These are phyloP conservation scores for Penicillium soppii DNA, from an alignment of 495 filamentous ascomycete species.

Conservation along the genomic window DNA sequence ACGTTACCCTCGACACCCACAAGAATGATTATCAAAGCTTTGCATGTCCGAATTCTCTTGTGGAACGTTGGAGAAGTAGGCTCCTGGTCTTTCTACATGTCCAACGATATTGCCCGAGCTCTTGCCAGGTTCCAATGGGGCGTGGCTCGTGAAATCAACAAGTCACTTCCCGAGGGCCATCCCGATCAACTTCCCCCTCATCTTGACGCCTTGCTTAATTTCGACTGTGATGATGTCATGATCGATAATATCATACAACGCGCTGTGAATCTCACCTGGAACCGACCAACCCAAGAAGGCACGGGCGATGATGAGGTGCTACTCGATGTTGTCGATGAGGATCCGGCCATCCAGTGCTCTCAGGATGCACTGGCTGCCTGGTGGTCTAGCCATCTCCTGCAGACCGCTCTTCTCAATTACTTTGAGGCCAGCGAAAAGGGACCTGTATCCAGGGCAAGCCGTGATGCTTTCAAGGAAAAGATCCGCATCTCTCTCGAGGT, in stretches of 20 bases:
- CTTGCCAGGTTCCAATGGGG: conserved; percentile 79
- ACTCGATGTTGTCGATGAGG: conserved; percentile 82
- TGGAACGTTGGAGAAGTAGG: conserved; percentile 71
- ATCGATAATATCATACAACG: conserved; percentile 74
- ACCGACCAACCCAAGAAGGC: conserved; percentile 67
- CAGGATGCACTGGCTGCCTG: conserved; percentile 89
- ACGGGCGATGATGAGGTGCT: conserved; percentile 61
- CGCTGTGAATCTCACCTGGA: conserved; percentile 90
- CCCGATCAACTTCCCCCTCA: conserved; percentile 72
- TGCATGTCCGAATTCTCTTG: conserved; percentile 85
- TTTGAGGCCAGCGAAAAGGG: conserved; percentile 52
- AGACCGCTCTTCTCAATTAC: conserved; percentile 63
- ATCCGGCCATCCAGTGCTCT: conserved; percentile 80
- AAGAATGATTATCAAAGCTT: conserved; percentile 85
- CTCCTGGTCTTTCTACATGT: conserved; percentile 57
- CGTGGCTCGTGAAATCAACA: conserved; percentile 66
- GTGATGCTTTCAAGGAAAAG: conserved; percentile 51
- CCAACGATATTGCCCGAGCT: conserved; percentile 64
- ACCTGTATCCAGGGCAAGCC: conserved; percentile 36
- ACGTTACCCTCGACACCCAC: conserved; percentile 83
- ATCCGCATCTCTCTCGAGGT: conserved; percentile 67
- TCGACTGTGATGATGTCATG: conserved; percentile 78
- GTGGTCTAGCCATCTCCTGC: conserved; percentile 79
- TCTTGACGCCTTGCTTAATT: conserved; percentile 67
- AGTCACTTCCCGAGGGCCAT: conserved; percentile 54